Percentiles rank a stretch among this genome's conserved stretches.
These are phyloP conservation scores for Hypomontagnella monticulosa DNA, from an alignment of 495 filamentous ascomycete genomes.

Conservation along the genomic window DNA sequence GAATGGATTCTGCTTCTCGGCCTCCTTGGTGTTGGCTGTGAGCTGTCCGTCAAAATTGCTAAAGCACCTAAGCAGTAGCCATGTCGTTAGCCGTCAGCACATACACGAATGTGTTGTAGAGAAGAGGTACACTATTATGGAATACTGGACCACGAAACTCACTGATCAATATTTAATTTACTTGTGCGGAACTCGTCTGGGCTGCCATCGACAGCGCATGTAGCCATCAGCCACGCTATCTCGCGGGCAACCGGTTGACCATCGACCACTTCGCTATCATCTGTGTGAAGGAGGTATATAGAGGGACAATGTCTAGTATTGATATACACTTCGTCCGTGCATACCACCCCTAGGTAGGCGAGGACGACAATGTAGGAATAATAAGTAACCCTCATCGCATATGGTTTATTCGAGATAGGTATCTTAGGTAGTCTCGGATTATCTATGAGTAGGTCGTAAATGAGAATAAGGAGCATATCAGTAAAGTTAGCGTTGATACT, in stretches of 20 bases:
- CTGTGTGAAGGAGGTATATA: no score
- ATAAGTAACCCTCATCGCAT: neutral
- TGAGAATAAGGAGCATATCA: no score
- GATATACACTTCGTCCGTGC: no score
- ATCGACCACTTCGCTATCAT: no score
- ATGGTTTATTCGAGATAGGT: neutral
- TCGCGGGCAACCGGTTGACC: no score
- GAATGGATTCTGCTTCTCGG: neutral
- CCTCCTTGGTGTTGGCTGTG: neutral
- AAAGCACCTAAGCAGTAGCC: neutral
- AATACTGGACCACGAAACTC: neutral
- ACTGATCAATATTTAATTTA: conserved; percentile 13
- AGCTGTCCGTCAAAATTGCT: neutral
- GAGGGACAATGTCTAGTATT: no score
- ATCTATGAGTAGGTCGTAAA: no score
- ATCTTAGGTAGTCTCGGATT: no score
- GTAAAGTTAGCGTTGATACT: no score
- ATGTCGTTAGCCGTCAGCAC: no score
- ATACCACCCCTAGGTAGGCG: neutral
- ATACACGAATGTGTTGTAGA: no score
- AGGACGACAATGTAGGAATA: neutral
- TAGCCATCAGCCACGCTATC: neutral
- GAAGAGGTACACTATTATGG: no score
- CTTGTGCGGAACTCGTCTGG: conserved; percentile 4
- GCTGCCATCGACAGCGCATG: neutral